These are phyloP conservation scores for Lichtheimia ramosa DNA, from an alignment of 371 early-diverging fungal species.

Conservation along the genomic window DNA sequence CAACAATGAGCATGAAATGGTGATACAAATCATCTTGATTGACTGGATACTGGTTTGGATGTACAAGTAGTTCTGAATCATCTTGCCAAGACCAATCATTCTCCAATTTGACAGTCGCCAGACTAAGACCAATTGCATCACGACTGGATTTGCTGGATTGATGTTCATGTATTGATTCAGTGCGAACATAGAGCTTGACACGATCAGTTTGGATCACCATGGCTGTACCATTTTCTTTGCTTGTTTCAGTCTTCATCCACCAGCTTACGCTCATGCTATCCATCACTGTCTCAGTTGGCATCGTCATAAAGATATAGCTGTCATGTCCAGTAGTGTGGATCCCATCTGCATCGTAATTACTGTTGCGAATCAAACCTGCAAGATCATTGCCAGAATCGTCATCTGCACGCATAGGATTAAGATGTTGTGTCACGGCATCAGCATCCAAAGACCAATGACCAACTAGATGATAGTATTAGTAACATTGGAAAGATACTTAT, in stretches of 20 bases:
- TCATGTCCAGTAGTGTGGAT: slow-evolving; percentile 32
- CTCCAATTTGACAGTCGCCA: slow-evolving; percentile 24
- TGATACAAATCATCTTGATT: slow-evolving; percentile 32
- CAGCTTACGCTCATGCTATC: slow-evolving; percentile 39
- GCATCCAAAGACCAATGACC: slow-evolving; percentile 40
- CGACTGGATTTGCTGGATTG: background rate
- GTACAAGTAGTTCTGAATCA: slow-evolving; percentile 14
- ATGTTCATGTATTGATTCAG: slow-evolving; percentile 12
- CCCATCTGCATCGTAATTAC: slow-evolving; percentile 14
- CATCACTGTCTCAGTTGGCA: slow-evolving; percentile 29
- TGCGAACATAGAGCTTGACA: slow-evolving; percentile 35
- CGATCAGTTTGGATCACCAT: slow-evolving; percentile 42
- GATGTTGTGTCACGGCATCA: background rate
- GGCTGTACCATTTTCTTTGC: slow-evolving; percentile 27
- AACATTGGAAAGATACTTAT: background rate
- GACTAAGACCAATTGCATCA: slow-evolving; percentile 17
- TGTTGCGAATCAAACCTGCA: slow-evolving; percentile 32
- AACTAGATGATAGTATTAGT: slow-evolving; percentile 7
- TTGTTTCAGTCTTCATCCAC: slow-evolving; percentile 42
- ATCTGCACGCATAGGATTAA: slow-evolving; percentile 29
- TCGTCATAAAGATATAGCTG: slow-evolving; percentile 35
- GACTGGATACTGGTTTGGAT: slow-evolving; percentile 27
- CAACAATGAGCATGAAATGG: slow-evolving; percentile 37
- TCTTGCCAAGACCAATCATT: slow-evolving; percentile 26
- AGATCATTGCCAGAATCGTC: slow-evolving; percentile 42